Conservation (phyloP, 1,284 basidiomycete genomes). For the Dichomitus squalens region DNA sequence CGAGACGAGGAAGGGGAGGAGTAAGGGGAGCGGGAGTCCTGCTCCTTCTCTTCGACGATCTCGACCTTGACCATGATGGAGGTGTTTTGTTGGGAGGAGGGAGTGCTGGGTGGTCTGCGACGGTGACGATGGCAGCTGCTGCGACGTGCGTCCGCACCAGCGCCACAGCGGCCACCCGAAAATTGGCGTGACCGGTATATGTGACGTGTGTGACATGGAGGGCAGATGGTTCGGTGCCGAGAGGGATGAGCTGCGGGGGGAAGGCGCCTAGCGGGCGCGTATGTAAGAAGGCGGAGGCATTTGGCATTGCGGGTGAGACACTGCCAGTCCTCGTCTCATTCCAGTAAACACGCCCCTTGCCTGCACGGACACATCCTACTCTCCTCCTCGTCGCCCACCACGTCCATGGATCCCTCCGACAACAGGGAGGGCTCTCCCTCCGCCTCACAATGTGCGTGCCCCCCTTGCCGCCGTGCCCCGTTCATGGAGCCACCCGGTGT, state of each 20-base stretch:
- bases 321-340: constrained; percentile 15
- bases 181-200: constrained; percentile 15
- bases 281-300: constrained; percentile 20
- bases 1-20: constrained; percentile 65
- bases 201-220: not conserved
- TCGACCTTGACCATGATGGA: constrained; percentile 80
- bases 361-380: not conserved
- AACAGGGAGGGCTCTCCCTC: constrained; percentile 14
- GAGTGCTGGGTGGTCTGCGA: not conserved
- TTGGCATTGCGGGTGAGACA: not conserved
- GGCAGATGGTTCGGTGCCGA: constrained; percentile 23
- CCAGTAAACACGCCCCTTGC: constrained; percentile 6
- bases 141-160: not conserved
- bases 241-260: constrained; percentile 16
- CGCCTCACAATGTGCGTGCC: constrained; percentile 22
- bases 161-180: constrained; percentile 2
- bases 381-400: constrained; percentile 5
- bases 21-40: constrained; percentile 61
- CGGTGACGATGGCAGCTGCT: constrained; percentile 4
- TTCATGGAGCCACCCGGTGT: not conserved
- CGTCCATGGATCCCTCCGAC: constrained; percentile 19
- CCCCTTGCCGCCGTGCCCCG: not conserved
- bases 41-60: constrained; percentile 79
- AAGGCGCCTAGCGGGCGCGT: constrained; percentile 20
- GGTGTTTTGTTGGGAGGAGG: constrained; percentile 14